Conservation (phyloP, 768 basidiomycete species). For the Chiua virens region DNA sequence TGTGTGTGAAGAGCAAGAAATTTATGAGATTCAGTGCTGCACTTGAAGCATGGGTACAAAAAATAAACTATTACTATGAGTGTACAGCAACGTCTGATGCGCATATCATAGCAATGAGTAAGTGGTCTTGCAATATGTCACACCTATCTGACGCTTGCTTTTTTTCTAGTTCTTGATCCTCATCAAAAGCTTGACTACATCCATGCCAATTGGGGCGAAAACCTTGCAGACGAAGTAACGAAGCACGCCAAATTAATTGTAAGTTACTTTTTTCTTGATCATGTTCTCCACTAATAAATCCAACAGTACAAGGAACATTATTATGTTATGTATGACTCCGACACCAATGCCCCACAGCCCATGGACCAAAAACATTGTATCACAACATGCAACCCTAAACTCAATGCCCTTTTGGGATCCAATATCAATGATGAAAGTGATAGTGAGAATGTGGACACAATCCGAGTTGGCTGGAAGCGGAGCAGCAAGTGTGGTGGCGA, state of each 20-base stretch:
- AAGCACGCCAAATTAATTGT: background rate
- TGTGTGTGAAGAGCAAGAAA: too few relatives aligned
- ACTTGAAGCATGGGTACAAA: too few relatives aligned
- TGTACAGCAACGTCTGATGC: too few relatives aligned
- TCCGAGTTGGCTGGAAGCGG: background rate
- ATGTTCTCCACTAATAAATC: background rate
- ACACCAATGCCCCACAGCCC: background rate
- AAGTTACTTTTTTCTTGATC: background rate
- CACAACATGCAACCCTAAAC: constrained; percentile 3
- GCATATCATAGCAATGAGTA: too few relatives aligned
- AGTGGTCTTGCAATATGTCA: too few relatives aligned
- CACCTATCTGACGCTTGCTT: too few relatives aligned
- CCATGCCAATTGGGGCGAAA: constrained; percentile 3
- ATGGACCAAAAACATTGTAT: background rate
- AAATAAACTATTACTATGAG: too few relatives aligned
- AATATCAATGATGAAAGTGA: background rate
- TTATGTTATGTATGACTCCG: background rate
- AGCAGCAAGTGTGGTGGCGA: background rate
- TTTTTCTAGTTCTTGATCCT: too few relatives aligned
- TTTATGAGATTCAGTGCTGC: too few relatives aligned
- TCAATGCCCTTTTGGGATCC: background rate
- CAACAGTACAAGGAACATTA: constrained; percentile 4
- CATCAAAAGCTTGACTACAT: too few relatives aligned
- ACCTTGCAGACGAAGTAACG: background rate
- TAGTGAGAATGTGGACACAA: background rate